phyloP scores from a whole-genome alignment of 805 yeast species.

The Wickerhamomyces bisporus region DNA sequence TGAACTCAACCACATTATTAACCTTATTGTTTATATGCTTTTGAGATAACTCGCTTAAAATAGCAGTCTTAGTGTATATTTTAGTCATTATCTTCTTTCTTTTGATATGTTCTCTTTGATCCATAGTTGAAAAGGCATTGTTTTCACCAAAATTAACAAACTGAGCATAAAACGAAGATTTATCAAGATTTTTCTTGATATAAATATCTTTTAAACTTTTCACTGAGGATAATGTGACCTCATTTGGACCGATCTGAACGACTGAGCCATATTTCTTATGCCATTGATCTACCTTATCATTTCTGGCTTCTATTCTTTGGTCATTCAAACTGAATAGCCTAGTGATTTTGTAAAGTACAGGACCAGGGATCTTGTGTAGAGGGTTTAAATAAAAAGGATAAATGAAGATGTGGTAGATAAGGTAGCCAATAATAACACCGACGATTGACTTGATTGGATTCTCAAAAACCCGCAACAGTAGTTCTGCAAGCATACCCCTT shows the following conservation, averaged over 20 bases:
- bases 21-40: constrained; percentile 30
- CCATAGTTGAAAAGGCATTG: constrained; percentile 55
- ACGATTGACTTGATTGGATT: not conserved
- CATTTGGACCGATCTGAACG: constrained; percentile 56
- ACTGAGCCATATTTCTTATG: constrained; percentile 59
- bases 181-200: constrained; percentile 49
- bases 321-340: constrained; percentile 35
- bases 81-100: constrained; percentile 37
- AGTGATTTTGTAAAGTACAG: constrained; percentile 44
- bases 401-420: constrained; percentile 30
- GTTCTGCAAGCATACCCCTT: no score
- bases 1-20: constrained; percentile 19
- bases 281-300: constrained; percentile 40
- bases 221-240: constrained; percentile 51
- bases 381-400: constrained; percentile 48
- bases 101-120: constrained; percentile 41
- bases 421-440: not conserved
- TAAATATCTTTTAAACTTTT: constrained; percentile 52
- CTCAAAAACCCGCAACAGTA: no score
- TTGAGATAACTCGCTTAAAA: constrained; percentile 30
- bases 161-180: constrained; percentile 49
- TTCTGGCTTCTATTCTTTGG: constrained; percentile 45
- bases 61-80: constrained; percentile 40
- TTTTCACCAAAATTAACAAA: constrained; percentile 52
- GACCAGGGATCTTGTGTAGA: constrained; percentile 52